Evolutionary conservation across 257 asterid species (phyloP).

Genomic region (Forsythia suspensa): DNA sequence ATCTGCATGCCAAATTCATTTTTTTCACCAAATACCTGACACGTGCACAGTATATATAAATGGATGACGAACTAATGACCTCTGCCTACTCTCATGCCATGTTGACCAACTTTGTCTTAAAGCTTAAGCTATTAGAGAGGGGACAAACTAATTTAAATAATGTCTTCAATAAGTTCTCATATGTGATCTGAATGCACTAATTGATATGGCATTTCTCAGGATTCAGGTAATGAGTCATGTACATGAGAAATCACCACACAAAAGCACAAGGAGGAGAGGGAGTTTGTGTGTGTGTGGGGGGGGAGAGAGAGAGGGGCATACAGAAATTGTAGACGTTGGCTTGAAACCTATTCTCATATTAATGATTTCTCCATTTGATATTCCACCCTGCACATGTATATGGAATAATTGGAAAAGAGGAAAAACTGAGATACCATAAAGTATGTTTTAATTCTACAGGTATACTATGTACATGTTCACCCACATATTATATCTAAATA

Average conservation of each 20-base stretch:
- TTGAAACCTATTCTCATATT: slow-evolving; percentile 91
- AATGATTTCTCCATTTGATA: slow-evolving; percentile 94
- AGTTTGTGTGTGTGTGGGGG: neutral
- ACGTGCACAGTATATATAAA: neutral
- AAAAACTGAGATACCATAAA: slow-evolving; percentile 2
- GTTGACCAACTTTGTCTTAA: neutral
- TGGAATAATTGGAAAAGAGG: slow-evolving; percentile 24
- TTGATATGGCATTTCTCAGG: neutral
- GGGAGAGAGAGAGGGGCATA: slow-evolving; percentile 39
- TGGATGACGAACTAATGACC: neutral
- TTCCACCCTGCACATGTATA: slow-evolving; percentile 72
- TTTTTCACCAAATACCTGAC: neutral
- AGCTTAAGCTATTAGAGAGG: neutral
- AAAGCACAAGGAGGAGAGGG: neutral
- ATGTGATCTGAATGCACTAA: neutral
- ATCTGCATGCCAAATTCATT: neutral
- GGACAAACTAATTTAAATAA: neutral
- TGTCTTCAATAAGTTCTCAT: neutral
- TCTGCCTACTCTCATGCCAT: neutral
- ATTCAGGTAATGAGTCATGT: neutral
- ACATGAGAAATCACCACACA: neutral
- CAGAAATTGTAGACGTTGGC: slow-evolving; percentile 94
- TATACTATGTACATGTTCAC: neutral
- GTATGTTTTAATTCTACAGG: no score
- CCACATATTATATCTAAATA: neutral